Percentiles rank a stretch among this genome's conserved stretches.
Conservation (phyloP, 1,284 basidiomycete species). For the Cutaneotrichosporon cutaneum region DNA sequence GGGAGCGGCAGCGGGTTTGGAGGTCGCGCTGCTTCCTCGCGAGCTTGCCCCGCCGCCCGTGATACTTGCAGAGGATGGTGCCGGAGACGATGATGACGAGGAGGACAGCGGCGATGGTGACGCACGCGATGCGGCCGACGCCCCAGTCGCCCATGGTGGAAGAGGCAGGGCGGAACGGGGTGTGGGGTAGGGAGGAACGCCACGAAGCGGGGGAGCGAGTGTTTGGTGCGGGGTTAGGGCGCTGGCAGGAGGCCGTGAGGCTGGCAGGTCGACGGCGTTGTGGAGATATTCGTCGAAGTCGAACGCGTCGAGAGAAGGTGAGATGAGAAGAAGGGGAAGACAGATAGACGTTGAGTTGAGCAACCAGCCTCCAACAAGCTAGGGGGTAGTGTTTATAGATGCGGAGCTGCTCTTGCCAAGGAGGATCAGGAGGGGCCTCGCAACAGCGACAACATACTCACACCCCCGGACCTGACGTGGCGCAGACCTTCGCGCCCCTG, state of each 20-base stretch:
- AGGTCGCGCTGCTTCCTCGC: constrained; percentile 1
- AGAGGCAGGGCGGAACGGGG: background rate
- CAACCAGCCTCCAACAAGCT: background rate
- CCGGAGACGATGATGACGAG: background rate
- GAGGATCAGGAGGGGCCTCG: background rate
- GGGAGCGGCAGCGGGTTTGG: background rate
- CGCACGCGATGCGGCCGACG: background rate
- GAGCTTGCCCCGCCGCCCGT: background rate
- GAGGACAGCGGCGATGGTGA: background rate
- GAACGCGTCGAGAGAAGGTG: background rate
- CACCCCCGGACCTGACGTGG: background rate
- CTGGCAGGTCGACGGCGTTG: background rate
- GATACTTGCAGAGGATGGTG: constrained; percentile 2
- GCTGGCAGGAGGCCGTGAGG: background rate
- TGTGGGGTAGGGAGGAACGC: too few species aligned
- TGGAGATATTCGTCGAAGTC: background rate
- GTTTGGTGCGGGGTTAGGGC: background rate
- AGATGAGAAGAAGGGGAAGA: background rate
- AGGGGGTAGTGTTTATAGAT: background rate
- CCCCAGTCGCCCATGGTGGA: background rate
- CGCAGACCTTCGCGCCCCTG: background rate
- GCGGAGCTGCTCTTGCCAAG: background rate
- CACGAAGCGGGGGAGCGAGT: too few species aligned
- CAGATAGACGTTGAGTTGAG: too few species aligned
- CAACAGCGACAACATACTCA: background rate